Conservation (phyloP, 1,139 yeast species). For the Taphrina wiesneri region DNA sequence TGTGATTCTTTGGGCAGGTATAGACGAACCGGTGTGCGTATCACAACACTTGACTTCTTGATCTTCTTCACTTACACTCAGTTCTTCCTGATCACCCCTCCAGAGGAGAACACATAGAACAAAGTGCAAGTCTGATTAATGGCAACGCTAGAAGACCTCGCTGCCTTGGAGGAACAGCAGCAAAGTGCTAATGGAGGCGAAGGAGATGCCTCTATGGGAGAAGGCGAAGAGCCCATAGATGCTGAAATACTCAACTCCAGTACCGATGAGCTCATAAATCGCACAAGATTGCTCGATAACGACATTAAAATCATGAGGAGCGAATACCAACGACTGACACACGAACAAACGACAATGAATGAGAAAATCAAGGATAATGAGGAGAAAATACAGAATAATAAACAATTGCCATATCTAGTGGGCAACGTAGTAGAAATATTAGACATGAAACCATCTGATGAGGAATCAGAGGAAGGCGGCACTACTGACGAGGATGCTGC, state of each 20-base stretch:
- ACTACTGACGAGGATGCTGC: constrained; percentile 91
- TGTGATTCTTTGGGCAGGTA: no score
- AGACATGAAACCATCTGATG: constrained; percentile 84
- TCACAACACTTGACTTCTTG: background rate
- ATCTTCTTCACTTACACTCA: no score
- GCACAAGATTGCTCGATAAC: constrained; percentile 85
- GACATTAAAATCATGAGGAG: constrained; percentile 92
- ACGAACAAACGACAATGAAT: constrained; percentile 88
- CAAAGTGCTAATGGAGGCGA: constrained; percentile 50
- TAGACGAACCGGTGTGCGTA: no score
- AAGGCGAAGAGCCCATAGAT: constrained; percentile 61
- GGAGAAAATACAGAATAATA: constrained; percentile 93
- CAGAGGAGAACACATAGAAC: no score
- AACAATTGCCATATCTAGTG: constrained; percentile 91
- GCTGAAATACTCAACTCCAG: constrained; percentile 77
- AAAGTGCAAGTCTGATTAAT: background rate
- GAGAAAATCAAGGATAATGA: constrained; percentile 95
- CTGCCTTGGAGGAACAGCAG: constrained; percentile 49
- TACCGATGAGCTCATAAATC: constrained; percentile 78
- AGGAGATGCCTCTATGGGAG: constrained; percentile 45
- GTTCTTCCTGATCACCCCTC: no score
- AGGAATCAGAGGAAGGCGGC: constrained; percentile 88
- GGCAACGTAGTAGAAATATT: constrained; percentile 96
- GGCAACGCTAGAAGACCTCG: constrained; percentile 33
- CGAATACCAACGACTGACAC: constrained; percentile 84